These are phyloP conservation scores for Russula emetica DNA, from an alignment of 768 basidiomycete genomes.

Conservation along the genomic window DNA sequence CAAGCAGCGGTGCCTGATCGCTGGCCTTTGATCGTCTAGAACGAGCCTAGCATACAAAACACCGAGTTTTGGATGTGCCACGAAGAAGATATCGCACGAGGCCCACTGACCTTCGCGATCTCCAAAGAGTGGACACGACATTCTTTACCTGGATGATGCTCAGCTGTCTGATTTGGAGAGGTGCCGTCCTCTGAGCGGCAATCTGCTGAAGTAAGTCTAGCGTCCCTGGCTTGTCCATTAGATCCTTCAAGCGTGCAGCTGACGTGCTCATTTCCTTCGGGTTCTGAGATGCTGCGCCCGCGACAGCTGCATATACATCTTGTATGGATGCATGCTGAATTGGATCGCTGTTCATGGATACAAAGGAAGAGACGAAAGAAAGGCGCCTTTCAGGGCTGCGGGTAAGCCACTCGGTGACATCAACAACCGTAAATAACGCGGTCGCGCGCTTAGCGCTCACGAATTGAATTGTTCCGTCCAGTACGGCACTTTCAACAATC, in stretches of 20 bases:
- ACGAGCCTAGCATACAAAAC: slow-evolving; percentile 48
- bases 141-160: slow-evolving; percentile 91
- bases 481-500: background rate
- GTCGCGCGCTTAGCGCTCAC: background rate
- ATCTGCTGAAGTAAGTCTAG: slow-evolving; percentile 71
- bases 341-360: slow-evolving; percentile 22
- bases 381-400: background rate
- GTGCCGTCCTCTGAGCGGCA: slow-evolving; percentile 56
- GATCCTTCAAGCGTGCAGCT: slow-evolving; percentile 58
- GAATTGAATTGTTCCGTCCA: too few relatives aligned
- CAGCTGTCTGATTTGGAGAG: slow-evolving; percentile 66
- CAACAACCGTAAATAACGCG: slow-evolving; percentile 30
- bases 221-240: slow-evolving; percentile 65
- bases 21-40: slow-evolving; percentile 57
- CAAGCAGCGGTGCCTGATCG: slow-evolving; percentile 63
- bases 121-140: slow-evolving; percentile 67
- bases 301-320: slow-evolving; percentile 64
- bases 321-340: slow-evolving; percentile 49
- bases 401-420: slow-evolving; percentile 8
- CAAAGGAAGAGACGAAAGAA: slow-evolving; percentile 6
- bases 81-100: slow-evolving; percentile 1
- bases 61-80: background rate
- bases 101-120: slow-evolving; percentile 61
- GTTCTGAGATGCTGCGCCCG: slow-evolving; percentile 70
- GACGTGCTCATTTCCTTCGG: slow-evolving; percentile 46